phyloP scores from a whole-genome alignment of 495 filamentous ascomycete genomes.

The Daldinia concentrica region DNA sequence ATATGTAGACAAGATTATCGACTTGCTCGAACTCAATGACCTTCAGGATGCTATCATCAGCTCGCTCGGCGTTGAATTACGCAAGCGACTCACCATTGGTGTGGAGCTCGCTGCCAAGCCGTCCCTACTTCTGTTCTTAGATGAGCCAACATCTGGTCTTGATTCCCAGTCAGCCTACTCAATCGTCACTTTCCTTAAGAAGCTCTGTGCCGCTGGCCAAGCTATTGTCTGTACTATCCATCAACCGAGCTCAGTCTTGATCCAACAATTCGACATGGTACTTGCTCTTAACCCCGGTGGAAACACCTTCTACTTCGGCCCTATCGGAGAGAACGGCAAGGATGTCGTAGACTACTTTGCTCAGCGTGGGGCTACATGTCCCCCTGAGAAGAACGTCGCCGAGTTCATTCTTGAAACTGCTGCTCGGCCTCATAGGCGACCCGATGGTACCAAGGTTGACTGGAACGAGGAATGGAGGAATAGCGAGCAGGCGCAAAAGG shows the following conservation, averaged over 20 bases:
- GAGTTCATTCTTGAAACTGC: constrained; percentile 88
- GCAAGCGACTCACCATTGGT: constrained; percentile 82
- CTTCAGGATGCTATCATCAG: constrained; percentile 86
- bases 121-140: constrained; percentile 79
- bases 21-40: constrained; percentile 81
- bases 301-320: constrained; percentile 76
- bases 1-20: constrained; percentile 89
- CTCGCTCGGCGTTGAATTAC: constrained; percentile 71
- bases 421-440: constrained; percentile 70
- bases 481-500: constrained; percentile 69
- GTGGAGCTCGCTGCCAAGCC: constrained; percentile 93
- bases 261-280: constrained; percentile 74
- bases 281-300: constrained; percentile 75
- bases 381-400: constrained; percentile 77
- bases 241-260: constrained; percentile 68
- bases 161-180: constrained; percentile 86
- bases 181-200: constrained; percentile 85
- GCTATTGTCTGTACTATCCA: constrained; percentile 87
- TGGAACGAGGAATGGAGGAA: constrained; percentile 84
- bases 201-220: constrained; percentile 78
- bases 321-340: constrained; percentile 59
- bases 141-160: constrained; percentile 84
- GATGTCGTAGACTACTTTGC: constrained; percentile 58
- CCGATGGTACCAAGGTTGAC: constrained; percentile 76
- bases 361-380: constrained; percentile 72